Base-by-base conservation (phyloP, 1,284 basidiomycete species). In the Boletus holoroseus region DNA sequence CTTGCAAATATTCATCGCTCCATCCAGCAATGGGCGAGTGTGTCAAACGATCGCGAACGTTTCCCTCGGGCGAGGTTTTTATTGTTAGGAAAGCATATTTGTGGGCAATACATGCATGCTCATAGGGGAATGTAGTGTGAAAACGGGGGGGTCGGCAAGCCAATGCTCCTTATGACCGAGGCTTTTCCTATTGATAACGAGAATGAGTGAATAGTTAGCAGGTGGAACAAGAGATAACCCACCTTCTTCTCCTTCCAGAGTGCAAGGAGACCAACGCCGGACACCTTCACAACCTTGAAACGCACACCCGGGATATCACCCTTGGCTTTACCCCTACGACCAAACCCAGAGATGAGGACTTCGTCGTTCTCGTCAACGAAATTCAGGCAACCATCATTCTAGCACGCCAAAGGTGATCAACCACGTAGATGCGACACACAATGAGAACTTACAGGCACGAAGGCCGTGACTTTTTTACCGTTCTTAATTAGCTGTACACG, bases 401-500 rank as follows among this genome's bases (percentile, higher is more conserved):
- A 63, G 42, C 6, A 28, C 62, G 24, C 64, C 62, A 38, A 56
- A 47, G 34, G 55, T 18, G 58, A 43, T 57, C 13, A 56, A 37
- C 3, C 8, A 27, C 18, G 20, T 24, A 20, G n/a, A 37, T 12
- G 16, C 16, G 22, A 24, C 7, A 20, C 34, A 27, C 39, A 37
- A 31, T 15, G 20, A 49, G 45, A 47, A 75, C 81, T 58, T 62
- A 82, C 80, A 32, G 80, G 80, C 28, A 82, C 80, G 72, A 71
- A 95, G 66, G 92, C 92, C 56, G 93, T 94, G 69, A 94, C 93
- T 77, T 99, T 98, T 89, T 99, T 99, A 68, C 96, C 96, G 81
- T 99, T 99, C 85, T 99, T 99, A 77, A 99, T 99, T 67, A 99
- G 83, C 72, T 99, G 96, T 57, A 99, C 96, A 79, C 96, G 92